Evolutionary conservation across 257 asterid genomes (phyloP), one percentile per base, ranked within the genome.

Genomic region (Leonotis leonurus): DNA sequence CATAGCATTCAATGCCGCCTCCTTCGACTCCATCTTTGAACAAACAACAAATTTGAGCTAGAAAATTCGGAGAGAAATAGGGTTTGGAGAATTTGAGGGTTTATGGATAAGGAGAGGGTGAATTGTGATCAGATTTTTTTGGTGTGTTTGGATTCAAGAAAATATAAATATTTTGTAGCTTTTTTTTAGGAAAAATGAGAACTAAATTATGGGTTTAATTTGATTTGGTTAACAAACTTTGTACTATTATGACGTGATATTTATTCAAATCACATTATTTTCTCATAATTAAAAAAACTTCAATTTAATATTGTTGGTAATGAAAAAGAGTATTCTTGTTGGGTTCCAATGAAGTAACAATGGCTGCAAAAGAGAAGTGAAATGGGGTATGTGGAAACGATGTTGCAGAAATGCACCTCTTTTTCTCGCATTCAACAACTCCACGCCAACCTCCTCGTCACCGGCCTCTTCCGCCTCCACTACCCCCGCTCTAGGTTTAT

Each of bases 371-470:
- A 17, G 0, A 22, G 4, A n/a, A 54, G 30, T 60, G 70, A 54
- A 16, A 22, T 6, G 97, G 94, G 88, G 24, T 80, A 83, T 14
- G 81, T 84, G 0, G 89, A 90, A 58, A 43, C 68, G 36, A 68
- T 88, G 18, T 35, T 90, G 40, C 76, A 64, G 33, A 91, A 78
- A 66, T 86, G 97, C 86, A 64, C 58, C 36, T 57, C 78, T 14
- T 65, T 83, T 56, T 43, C 76, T 0, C 79, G 73, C 64, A 41
- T 84, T 54, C 85, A 79, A 46, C 90, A 85, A 35, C 88, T 87
- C 77, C 97, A 85, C 75, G 80, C 86, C 65, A 88, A 87, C 76
- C 88, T 90, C 69, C 65, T 81, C 13, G 73, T 74, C 77, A 74
- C 93, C 56, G 95, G 95, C 45, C 71, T 77, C 32, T 85, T 83